Conservation (phyloP, 2,329 filamentous ascomycete species). For the Alternaria conjuncta region DNA sequence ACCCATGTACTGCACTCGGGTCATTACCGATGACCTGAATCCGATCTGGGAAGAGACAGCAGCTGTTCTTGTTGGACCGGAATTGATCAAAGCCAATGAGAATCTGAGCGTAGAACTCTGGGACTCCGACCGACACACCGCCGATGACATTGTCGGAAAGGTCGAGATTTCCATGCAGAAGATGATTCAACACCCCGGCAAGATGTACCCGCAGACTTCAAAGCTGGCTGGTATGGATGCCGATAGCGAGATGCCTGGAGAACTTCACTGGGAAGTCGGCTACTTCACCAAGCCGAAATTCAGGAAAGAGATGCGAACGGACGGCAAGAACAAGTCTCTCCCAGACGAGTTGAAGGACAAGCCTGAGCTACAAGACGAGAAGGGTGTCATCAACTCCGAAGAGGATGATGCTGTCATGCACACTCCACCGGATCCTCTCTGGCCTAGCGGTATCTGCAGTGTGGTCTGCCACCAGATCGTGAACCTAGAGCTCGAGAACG, state of each 20-base stretch:
- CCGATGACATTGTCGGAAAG: slow-evolving; percentile 94
- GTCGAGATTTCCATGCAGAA: slow-evolving; percentile 93
- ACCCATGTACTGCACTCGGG: slow-evolving; percentile 95
- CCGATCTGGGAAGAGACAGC: slow-evolving; percentile 90
- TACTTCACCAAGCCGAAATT: slow-evolving; percentile 93
- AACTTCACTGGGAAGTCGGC: slow-evolving; percentile 94
- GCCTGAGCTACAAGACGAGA: slow-evolving; percentile 84
- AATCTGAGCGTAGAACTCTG: slow-evolving; percentile 92
- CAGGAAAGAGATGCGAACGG: slow-evolving; percentile 80
- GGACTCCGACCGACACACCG: slow-evolving; percentile 92
- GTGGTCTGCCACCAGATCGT: slow-evolving; percentile 93
- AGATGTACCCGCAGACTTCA: slow-evolving; percentile 89
- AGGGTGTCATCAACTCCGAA: slow-evolving; percentile 73
- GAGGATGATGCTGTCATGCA: slow-evolving; percentile 85
- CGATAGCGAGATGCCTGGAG: slow-evolving; percentile 87
- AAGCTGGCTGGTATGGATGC: slow-evolving; percentile 83
- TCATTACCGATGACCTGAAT: slow-evolving; percentile 93
- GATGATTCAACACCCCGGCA: slow-evolving; percentile 90
- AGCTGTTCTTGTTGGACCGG: slow-evolving; percentile 83
- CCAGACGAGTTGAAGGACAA: slow-evolving; percentile 76
- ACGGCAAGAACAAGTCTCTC: slow-evolving; percentile 81
- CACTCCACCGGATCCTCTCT: slow-evolving; percentile 93
- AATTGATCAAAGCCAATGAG: slow-evolving; percentile 92
- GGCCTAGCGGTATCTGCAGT: slow-evolving; percentile 88
- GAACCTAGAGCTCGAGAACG: slow-evolving; percentile 88